Conservation (phyloP, 2,329 filamentous ascomycete species). For the Stachybotrys chlorohalonatus region DNA sequence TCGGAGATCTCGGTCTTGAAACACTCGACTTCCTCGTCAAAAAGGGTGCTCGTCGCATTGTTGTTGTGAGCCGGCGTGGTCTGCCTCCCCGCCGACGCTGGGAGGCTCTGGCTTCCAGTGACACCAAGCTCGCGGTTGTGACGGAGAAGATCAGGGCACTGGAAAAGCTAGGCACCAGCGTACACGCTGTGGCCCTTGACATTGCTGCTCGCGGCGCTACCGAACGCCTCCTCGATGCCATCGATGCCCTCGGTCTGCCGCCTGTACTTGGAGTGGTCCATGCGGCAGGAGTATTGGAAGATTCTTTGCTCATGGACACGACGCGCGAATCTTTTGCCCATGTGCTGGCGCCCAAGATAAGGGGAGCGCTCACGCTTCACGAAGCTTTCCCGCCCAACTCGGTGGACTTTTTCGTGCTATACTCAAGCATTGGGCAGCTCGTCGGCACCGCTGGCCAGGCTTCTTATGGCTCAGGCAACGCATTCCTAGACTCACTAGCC, state of each 20-base stretch:
- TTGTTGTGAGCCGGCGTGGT: not conserved
- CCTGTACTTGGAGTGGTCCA: not conserved
- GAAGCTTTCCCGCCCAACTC: constrained; percentile 2
- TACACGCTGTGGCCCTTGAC: not conserved
- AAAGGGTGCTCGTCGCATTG: not conserved
- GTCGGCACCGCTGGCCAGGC: constrained; percentile 1
- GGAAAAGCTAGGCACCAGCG: not conserved
- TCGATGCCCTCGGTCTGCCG: not conserved
- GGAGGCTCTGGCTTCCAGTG: not conserved
- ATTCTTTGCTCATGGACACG: not conserved
- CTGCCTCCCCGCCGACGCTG: not conserved
- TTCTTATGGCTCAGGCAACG: constrained; percentile 2
- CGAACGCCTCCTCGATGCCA: not conserved
- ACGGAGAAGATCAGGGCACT: not conserved
- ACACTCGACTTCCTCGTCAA: not conserved
- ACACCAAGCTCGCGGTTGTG: not conserved
- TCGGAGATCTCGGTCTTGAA: not conserved
- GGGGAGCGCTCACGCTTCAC: not conserved
- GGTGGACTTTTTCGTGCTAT: constrained; percentile 3
- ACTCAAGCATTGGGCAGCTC: constrained; percentile 2
- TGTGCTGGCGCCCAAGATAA: not conserved
- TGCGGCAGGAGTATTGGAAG: not conserved
- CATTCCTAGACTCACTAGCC: constrained; percentile 2
- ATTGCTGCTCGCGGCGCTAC: not conserved
- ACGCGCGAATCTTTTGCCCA: not conserved